Base-by-base conservation (phyloP, 2,329 filamentous ascomycete species). In the Fusarium sp. region DNA sequence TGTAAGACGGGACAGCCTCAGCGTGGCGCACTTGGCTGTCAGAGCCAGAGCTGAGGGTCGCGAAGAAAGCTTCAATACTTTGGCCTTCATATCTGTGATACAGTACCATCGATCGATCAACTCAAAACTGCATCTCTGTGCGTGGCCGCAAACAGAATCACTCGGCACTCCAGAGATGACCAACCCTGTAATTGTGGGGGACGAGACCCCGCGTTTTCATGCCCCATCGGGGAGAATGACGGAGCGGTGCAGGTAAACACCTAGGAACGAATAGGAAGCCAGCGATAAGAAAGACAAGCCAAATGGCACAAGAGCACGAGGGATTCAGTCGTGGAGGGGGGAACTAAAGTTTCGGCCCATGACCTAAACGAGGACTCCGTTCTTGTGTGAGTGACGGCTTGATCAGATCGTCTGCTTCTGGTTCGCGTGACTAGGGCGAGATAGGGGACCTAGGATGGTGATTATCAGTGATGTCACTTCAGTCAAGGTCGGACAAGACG, bases 401-500 rank as follows among this genome's bases (percentile, higher is more conserved):
- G 53, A 58, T 54, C 56, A 44, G 49, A 61, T 61, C 35, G 55
- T 19, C 39, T 31, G 19, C 40, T 44, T 36, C 26, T 19, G 35
- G 53, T 63, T 62, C 62, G 51, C 62, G 41, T 65, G 62, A 65
- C 57, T 50, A 44, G 11, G 10, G 19, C n/a, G 47, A 43, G 57
- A 53, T 53, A 34, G 41, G 24, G 41, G 28, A 36, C 28, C 35
- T 39, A 32, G 24, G 9, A 15, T 49, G 8, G 34, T 57, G 24
- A 26, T 35, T 41, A 26, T 26, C 25, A 12, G 80, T 69, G 34
- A 82, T 72, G 58, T 83, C 77, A 13, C 78, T 78, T 10, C 79
- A 61, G 11, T 79, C 82, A 49, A 80, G 75, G 25, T 75, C 73
- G 32, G 22, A 42, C 28, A 35, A 31, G 15, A 32, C 26, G 13